Evolutionary conservation across 2,329 filamentous ascomycete species (phyloP).

Genomic region (Rutstroemia sp.): DNA sequence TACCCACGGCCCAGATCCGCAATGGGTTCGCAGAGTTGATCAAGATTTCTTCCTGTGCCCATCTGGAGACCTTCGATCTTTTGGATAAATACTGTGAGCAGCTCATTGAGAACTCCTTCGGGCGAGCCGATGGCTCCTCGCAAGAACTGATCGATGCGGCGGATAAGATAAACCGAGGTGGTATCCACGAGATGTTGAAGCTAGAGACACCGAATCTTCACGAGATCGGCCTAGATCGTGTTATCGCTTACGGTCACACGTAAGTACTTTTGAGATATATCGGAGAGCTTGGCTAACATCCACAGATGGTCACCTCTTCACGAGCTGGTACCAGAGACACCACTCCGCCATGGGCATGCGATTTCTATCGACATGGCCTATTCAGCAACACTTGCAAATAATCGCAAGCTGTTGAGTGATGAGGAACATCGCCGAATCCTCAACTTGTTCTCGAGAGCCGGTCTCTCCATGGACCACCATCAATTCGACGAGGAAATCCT

Average conservation of each 20-base stretch:
- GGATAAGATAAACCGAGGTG: conserved; percentile 60
- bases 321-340: conserved; percentile 60
- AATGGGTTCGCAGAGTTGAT: conserved; percentile 71
- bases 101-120: conserved; percentile 58
- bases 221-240: conserved; percentile 57
- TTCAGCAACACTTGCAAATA: conserved; percentile 59
- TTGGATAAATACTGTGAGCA: conserved; percentile 64
- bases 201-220: conserved; percentile 67
- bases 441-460: conserved; percentile 61
- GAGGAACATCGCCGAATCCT: conserved; percentile 55
- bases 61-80: conserved; percentile 57
- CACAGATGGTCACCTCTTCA: conserved; percentile 56
- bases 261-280: conserved; percentile 26
- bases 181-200: conserved; percentile 66
- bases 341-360: conserved; percentile 64
- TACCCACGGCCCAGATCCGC: conserved; percentile 60
- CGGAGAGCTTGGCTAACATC: background rate
- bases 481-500: conserved; percentile 60
- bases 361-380: conserved; percentile 74
- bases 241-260: conserved; percentile 69
- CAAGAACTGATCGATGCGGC: conserved; percentile 52
- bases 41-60: conserved; percentile 67
- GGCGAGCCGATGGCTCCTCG: conserved; percentile 48
- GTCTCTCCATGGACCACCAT: conserved; percentile 64
- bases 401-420: conserved; percentile 51